phyloP scores from a whole-genome alignment of 352 stramenopile species.

The Globisporangium nunn region DNA sequence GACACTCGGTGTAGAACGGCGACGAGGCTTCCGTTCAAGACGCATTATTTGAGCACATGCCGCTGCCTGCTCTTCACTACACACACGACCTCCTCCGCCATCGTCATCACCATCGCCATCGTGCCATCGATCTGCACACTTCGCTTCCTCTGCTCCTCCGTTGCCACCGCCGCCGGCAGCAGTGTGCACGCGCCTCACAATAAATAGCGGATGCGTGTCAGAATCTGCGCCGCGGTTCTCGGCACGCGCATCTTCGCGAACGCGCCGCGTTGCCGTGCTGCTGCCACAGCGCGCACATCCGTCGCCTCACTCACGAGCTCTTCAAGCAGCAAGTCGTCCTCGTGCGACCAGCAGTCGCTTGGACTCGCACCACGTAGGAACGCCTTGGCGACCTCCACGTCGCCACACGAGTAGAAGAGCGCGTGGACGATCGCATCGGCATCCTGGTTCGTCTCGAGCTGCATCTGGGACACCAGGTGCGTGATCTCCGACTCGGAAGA shows the following conservation, averaged over 20 bases:
- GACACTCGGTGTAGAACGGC: neutral
- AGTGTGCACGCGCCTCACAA: slow-evolving; percentile 24
- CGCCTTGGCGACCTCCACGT: slow-evolving; percentile 18
- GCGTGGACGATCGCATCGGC: slow-evolving; percentile 23
- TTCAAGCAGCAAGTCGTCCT: slow-evolving; percentile 44
- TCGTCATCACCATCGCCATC: no score
- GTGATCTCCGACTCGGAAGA: slow-evolving; percentile 23
- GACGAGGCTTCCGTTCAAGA: neutral
- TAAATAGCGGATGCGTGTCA: slow-evolving; percentile 50
- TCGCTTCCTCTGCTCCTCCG: neutral
- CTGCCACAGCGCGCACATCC: slow-evolving; percentile 11
- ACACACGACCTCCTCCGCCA: neutral
- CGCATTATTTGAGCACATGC: neutral
- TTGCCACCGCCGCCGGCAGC: neutral
- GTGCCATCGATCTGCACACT: neutral
- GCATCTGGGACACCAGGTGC: slow-evolving; percentile 21
- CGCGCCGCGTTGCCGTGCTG: slow-evolving; percentile 20
- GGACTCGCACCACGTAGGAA: slow-evolving; percentile 29
- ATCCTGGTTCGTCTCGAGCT: slow-evolving; percentile 25
- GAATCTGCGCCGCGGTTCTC: slow-evolving; percentile 31
- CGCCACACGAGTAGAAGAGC: slow-evolving; percentile 34
- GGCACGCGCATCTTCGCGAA: slow-evolving; percentile 33
- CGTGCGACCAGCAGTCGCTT: slow-evolving; percentile 32
- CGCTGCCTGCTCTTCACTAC: neutral
- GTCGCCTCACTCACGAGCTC: slow-evolving; percentile 11